These are phyloP conservation scores for Trametopsis cervina DNA, from an alignment of 768 basidiomycete genomes.

Conservation along the genomic window DNA sequence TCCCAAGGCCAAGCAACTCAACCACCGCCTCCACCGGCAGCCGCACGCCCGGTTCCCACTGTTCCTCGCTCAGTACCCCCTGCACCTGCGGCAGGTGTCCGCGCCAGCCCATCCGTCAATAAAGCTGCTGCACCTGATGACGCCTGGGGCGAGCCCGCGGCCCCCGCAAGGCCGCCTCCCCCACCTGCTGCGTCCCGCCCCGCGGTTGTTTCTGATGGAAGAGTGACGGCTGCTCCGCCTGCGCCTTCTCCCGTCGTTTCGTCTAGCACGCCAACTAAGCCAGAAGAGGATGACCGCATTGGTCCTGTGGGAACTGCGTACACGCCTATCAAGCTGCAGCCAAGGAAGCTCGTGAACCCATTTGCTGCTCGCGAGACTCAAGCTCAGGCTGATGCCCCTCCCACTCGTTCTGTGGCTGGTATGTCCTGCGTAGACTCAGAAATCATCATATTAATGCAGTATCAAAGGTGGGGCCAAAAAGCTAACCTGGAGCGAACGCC, in stretches of 20 bases:
- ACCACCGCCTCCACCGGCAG: conserved; percentile 11
- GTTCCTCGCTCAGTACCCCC: conserved; percentile 42
- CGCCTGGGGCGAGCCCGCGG: conserved; percentile 44
- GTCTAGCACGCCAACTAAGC: conserved; percentile 54
- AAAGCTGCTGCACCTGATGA: conserved; percentile 36
- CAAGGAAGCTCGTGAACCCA: conserved; percentile 84
- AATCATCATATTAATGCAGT: neutral
- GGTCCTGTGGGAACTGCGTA: conserved; percentile 83
- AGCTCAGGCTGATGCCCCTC: conserved; percentile 27
- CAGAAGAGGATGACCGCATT: conserved; percentile 75
- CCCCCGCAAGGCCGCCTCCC: conserved; percentile 16
- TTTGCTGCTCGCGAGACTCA: conserved; percentile 60
- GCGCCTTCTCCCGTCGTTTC: conserved; percentile 31
- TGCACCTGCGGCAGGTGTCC: conserved; percentile 15
- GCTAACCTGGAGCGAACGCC: conserved; percentile 90
- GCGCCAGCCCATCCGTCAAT: conserved; percentile 20
- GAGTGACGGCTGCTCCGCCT: conserved; percentile 27
- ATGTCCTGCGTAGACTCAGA: neutral
- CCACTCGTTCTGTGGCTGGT: conserved; percentile 16
- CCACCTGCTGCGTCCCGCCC: conserved; percentile 26
- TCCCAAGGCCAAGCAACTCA: neutral
- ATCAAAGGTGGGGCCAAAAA: conserved; percentile 49
- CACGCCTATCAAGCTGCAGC: conserved; percentile 80
- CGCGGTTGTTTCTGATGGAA: conserved; percentile 9
- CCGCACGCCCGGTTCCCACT: conserved; percentile 26